phyloP scores from a whole-genome alignment of 2,329 filamentous ascomycete species.

The Penicillium nordicum region DNA sequence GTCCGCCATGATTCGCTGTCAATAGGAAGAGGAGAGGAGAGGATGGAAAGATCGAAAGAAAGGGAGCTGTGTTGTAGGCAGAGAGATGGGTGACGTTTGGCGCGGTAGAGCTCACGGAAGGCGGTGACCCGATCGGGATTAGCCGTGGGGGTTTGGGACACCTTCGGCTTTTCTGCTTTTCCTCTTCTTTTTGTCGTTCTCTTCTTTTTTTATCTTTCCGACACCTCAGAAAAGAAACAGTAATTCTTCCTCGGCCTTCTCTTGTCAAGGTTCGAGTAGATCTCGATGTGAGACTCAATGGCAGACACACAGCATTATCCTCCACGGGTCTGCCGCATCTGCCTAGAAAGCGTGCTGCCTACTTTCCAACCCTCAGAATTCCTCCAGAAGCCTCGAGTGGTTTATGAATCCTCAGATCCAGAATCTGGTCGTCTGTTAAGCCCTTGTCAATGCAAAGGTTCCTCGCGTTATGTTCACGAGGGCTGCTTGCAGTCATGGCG shows the following conservation, averaged over 20 bases:
- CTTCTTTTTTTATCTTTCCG: not conserved
- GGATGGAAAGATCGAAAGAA: conserved; percentile 15
- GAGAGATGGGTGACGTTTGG: conserved; percentile 32
- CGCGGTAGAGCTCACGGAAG: conserved; percentile 25
- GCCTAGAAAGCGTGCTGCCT: conserved; percentile 67
- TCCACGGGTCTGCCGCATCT: conserved; percentile 81
- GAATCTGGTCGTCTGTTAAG: conserved; percentile 75
- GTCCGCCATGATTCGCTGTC: conserved; percentile 70
- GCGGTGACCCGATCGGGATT: conserved; percentile 21
- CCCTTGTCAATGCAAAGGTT: conserved; percentile 91
- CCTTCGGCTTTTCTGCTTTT: conserved; percentile 16
- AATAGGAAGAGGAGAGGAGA: conserved; percentile 13
- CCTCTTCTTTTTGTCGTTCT: conserved; percentile 3
- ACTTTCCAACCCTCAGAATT: conserved; percentile 58
- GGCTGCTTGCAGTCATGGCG: conserved; percentile 83
- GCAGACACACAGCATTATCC: conserved; percentile 55
- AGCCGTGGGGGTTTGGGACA: conserved; percentile 7
- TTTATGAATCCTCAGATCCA: conserved; percentile 71
- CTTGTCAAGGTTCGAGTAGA: not conserved
- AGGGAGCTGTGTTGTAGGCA: conserved; percentile 24
- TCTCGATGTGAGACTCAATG: conserved; percentile 10
- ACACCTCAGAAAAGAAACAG: conserved; percentile 22
- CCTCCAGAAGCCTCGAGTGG: conserved; percentile 56
- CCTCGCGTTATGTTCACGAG: conserved; percentile 91
- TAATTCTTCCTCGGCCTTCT: not conserved